A percentile compares a stretch with the other conserved stretches of the same genome.
Conservation (phyloP, 495 filamentous ascomycete species). For the Aspergillus taichungensis region DNA sequence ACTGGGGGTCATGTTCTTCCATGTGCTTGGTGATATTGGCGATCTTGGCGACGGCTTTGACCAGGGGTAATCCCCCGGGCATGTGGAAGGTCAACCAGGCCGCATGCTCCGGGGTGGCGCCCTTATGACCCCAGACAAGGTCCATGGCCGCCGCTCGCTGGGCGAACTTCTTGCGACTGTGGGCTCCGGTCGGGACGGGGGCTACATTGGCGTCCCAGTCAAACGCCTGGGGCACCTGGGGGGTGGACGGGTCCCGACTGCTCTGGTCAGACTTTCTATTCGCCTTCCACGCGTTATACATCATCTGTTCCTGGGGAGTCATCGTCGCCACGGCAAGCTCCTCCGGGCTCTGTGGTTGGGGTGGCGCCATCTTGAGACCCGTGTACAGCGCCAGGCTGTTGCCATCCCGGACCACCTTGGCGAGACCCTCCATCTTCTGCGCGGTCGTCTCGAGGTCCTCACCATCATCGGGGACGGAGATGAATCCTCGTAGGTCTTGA, state of each 20-base stretch:
- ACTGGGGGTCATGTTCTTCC: conserved; percentile 1
- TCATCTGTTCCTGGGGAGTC: conserved; percentile 6
- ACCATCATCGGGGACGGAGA: conserved; percentile 10
- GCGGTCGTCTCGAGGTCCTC: conserved; percentile 19
- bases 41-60: conserved; percentile 19
- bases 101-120: conserved; percentile 20
- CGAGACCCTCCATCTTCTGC: conserved; percentile 14
- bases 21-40: conserved; percentile 9
- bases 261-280: not conserved
- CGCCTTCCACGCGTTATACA: conserved; percentile 18
- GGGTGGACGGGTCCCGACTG: not conserved
- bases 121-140: conserved; percentile 15
- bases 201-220: conserved; percentile 15
- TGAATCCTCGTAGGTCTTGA: conserved; percentile 1
- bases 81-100: conserved; percentile 18
- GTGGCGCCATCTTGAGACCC: conserved; percentile 4
- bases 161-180: conserved; percentile 13
- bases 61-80: conserved; percentile 8
- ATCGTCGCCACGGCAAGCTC: conserved; percentile 15
- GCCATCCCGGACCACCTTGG: conserved; percentile 10
- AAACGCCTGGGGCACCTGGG: conserved; percentile 7
- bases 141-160: conserved; percentile 24
- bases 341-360: conserved; percentile 7
- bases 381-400: conserved; percentile 15
- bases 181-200: conserved; percentile 5